Percentiles rank a stretch among this genome's conserved stretches.
phyloP scores from a whole-genome alignment of 257 asterid species.

The Misopates orontium region DNA sequence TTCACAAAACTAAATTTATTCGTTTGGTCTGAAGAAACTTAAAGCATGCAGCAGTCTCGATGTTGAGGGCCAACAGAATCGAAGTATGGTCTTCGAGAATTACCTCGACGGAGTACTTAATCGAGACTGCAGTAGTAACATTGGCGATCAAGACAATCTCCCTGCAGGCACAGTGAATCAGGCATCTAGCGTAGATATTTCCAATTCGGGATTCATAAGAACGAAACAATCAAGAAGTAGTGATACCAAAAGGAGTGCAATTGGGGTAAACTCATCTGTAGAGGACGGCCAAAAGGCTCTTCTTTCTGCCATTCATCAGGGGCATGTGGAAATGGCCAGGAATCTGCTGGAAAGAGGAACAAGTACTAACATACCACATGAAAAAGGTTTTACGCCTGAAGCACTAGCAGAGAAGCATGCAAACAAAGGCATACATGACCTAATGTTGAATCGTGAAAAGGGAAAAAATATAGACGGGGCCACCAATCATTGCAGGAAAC shows the following conservation, averaged over 20 bases:
- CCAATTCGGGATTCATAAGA: constrained; percentile 26
- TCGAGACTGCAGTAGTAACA: constrained; percentile 22
- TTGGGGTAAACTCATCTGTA: constrained; percentile 33
- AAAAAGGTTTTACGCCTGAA: constrained; percentile 47
- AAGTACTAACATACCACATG: constrained; percentile 40
- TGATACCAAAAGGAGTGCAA: constrained; percentile 27
- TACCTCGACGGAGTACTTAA: constrained; percentile 28
- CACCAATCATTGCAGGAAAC: constrained; percentile 23
- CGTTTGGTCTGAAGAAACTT: constrained; percentile 44
- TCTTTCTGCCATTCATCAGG: constrained; percentile 45
- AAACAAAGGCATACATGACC: constrained; percentile 44
- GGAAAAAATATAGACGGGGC: constrained; percentile 29
- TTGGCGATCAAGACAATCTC: constrained; percentile 22
- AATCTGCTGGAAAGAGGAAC: constrained; percentile 52
- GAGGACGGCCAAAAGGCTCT: constrained; percentile 51
- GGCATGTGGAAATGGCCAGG: constrained; percentile 48
- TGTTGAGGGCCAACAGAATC: constrained; percentile 45
- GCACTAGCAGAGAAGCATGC: constrained; percentile 42
- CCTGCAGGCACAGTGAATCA: constrained; percentile 11
- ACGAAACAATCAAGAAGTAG: constrained; percentile 26
- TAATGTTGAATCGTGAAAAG: constrained; percentile 36
- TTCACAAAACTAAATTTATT: constrained; percentile 16
- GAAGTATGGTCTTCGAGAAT: constrained; percentile 31
- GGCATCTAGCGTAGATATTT: constrained; percentile 27
- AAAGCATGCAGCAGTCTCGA: constrained; percentile 49